Percentiles rank a stretch among this genome's conserved stretches.
phyloP scores from a whole-genome alignment of 345 rosid species.

The Chamaenerion angustifolium region DNA sequence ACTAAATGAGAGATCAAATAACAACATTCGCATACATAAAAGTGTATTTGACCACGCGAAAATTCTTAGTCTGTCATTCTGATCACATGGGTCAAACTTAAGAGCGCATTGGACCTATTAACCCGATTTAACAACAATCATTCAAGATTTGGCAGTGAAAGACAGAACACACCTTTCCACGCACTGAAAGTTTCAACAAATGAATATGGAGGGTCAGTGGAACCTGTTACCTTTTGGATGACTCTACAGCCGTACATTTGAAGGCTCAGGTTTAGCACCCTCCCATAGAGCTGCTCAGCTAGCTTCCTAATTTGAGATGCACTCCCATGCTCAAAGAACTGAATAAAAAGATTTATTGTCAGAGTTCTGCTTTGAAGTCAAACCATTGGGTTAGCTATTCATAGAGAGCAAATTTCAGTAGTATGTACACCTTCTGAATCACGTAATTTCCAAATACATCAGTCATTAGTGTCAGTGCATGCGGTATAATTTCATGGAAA shows the following conservation, averaged over 20 bases:
- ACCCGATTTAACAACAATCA: slow-evolving; percentile 1
- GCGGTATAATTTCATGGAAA: slow-evolving; percentile 46
- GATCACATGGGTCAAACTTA: too few species aligned
- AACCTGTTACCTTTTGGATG: slow-evolving; percentile 35
- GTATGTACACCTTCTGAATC: slow-evolving; percentile 30
- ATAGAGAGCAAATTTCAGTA: background rate
- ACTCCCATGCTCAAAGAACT: slow-evolving; percentile 58
- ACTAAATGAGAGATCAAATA: too few species aligned
- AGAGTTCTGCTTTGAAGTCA: background rate
- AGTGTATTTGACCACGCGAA: too few species aligned
- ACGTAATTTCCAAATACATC: slow-evolving; percentile 59
- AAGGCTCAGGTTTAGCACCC: slow-evolving; percentile 40
- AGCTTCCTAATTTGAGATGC: slow-evolving; percentile 35
- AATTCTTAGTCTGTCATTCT: too few species aligned
- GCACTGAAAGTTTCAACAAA: background rate
- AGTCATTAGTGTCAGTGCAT: slow-evolving; percentile 45
- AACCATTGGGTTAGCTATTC: background rate
- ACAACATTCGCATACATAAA: too few species aligned
- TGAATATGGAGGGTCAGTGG: background rate
- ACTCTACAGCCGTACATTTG: slow-evolving; percentile 67
- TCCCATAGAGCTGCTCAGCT: slow-evolving; percentile 32
- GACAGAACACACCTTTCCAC: too few species aligned
- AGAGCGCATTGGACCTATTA: background rate
- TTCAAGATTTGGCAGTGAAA: too few species aligned
- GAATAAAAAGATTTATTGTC: slow-evolving; percentile 2